Percentiles rank a stretch among this genome's conserved stretches.
Conservation (phyloP, 352 stramenopile genomes). For the Globisporangium radiosum region DNA sequence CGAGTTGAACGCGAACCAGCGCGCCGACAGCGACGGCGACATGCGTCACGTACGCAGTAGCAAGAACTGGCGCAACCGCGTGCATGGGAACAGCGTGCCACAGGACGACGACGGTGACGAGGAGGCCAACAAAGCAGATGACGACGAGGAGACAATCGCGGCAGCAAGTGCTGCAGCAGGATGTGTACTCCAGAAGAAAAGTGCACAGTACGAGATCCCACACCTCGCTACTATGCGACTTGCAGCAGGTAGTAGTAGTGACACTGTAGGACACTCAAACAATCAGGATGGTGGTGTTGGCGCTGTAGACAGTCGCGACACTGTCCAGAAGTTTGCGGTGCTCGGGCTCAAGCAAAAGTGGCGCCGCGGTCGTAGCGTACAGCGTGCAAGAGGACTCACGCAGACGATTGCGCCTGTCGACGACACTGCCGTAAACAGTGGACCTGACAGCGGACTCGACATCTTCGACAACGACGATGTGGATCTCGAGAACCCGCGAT, state of each 20-base stretch:
- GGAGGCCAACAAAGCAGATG: background rate
- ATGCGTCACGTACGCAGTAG: background rate
- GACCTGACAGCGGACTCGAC: background rate
- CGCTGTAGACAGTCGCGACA: background rate
- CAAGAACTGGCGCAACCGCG: constrained; percentile 8
- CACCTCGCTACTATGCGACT: background rate
- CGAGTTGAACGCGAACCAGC: background rate
- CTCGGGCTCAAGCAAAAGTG: constrained; percentile 64
- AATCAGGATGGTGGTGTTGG: background rate
- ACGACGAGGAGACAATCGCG: too few relatives aligned
- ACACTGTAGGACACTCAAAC: constrained; percentile 1
- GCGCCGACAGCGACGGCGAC: constrained; percentile 15
- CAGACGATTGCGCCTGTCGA: constrained; percentile 16
- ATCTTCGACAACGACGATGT: constrained; percentile 5
- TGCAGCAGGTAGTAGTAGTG: background rate
- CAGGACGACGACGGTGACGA: constrained; percentile 13
- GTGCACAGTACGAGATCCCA: constrained; percentile 8
- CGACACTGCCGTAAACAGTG: background rate
- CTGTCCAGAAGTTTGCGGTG: constrained; percentile 32
- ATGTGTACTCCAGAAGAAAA: constrained; percentile 9
- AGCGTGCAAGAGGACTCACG: constrained; percentile 41
- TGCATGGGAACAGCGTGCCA: constrained; percentile 1
- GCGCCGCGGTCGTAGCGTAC: constrained; percentile 28
- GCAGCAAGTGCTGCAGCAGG: too few relatives aligned
- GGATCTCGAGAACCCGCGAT: constrained; percentile 10